Conservation (phyloP, 2,329 filamentous ascomycete genomes). For the Apiospora arundinis region DNA sequence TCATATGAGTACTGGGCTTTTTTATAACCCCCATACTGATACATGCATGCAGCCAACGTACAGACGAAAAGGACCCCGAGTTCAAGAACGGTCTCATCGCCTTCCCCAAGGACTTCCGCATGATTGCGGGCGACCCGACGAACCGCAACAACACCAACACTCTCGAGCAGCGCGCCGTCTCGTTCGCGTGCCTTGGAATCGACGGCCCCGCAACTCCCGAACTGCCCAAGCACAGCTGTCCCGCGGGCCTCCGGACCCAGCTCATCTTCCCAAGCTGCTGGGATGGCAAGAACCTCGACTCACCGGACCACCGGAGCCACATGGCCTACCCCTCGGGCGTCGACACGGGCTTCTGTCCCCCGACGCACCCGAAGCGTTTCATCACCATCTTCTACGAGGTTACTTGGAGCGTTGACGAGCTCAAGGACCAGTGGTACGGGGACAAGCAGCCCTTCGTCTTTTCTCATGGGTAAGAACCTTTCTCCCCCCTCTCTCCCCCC, state of each 20-base stretch:
- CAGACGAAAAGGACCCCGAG: conserved; percentile 44
- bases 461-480: conserved; percentile 40
- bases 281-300: conserved; percentile 64
- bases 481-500: conserved; percentile 16
- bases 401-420: conserved; percentile 59
- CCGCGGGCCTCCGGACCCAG: conserved; percentile 56
- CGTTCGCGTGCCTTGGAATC: conserved; percentile 60
- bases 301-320: conserved; percentile 60
- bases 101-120: conserved; percentile 68
- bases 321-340: conserved; percentile 56
- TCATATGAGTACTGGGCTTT: neutral
- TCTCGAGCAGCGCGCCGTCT: conserved; percentile 57
- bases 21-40: neutral
- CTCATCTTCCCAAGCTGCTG: conserved; percentile 68
- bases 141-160: conserved; percentile 55
- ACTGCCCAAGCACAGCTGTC: conserved; percentile 62
- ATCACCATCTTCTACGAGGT: conserved; percentile 67
- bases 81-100: conserved; percentile 57
- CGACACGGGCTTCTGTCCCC: conserved; percentile 57
- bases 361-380: conserved; percentile 58
- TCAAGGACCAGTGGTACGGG: conserved; percentile 54
- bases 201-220: conserved; percentile 52
- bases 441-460: conserved; percentile 57
- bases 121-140: conserved; percentile 66
- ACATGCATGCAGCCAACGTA: conserved; percentile 43